Base-by-base conservation (phyloP, 2,329 filamentous ascomycete genomes). In the Ceratocystis cubensis region DNA sequence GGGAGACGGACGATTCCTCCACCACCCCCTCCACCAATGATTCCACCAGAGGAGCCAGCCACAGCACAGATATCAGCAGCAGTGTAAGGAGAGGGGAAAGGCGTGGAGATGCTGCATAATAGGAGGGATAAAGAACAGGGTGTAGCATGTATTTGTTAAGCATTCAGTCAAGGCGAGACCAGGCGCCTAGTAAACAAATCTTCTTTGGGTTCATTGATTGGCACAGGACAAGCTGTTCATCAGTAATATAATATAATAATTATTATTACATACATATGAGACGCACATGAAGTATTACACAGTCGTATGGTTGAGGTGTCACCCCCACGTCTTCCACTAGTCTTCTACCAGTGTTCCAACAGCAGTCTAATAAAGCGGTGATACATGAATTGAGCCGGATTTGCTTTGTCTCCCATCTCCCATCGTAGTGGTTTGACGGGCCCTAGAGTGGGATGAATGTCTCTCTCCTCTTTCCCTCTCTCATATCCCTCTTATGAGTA, bases 1-100 rank as follows among this genome's bases (percentile, higher is more conserved):
- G 92, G 91, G n/a, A 85, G 84, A 72, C 93, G 90, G 76, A 80
- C 83, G 68, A 78, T 85, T 64, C 75, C 76, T 3, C 75, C 75
- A 61, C 75, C 74, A 63, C 71, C 73, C 2, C 71, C 71, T 10
- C 67, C 56, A 41, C 66, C 66, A 10, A 77, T 65, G 65, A 59
- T 66, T 37, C 66, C 64, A n/a, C 65, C 62, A 20, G 63, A 61
- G 37, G 64, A 57, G 61, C 5, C 64, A 53, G 44, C 41, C 44
- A 30, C 48, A 25, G 63, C 41, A 20, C 61, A 65, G 66, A 50
- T 64, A 6, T 53, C 63, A 30, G 63, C 63, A 20, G 63, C 63
- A 20, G 56, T 53, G 53, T 48, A 65, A 33, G 20, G 37, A 41
- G 66, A 45, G 7, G n/a, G 4, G 6, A 5, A 53, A 22, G 48